These are phyloP conservation scores for Melastoma candidum DNA, from an alignment of 441 rosid species.

Conservation along the genomic window DNA sequence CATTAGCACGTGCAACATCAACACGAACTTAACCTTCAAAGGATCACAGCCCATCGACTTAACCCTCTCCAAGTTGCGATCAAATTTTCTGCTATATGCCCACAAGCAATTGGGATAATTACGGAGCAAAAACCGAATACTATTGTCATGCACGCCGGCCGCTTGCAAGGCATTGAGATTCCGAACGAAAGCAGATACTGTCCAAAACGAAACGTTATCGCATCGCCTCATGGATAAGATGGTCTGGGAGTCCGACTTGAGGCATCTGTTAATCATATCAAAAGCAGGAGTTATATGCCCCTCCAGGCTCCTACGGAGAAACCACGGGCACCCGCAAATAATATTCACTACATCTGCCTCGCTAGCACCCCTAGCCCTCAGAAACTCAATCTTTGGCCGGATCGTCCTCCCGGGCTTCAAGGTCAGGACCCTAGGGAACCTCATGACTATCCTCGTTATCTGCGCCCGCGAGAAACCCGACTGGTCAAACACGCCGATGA, in stretches of 20 bases:
- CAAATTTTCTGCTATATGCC: no score
- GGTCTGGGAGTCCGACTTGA: background rate
- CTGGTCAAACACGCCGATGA: background rate
- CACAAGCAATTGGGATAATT: no score
- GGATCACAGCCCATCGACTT: conserved; percentile 21
- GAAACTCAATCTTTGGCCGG: conserved; percentile 9
- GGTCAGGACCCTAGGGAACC: background rate
- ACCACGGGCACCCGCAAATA: background rate
- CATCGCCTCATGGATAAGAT: background rate
- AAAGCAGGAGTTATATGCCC: conserved; percentile 7
- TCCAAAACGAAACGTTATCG: background rate
- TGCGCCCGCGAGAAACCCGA: conserved; percentile 10
- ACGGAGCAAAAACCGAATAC: no score
- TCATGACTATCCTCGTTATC: conserved; percentile 6
- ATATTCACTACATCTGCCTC: background rate
- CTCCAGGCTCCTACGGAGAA: conserved; percentile 13
- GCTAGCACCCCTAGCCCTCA: conserved; percentile 2
- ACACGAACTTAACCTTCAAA: conserved; percentile 5
- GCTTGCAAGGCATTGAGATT: no score
- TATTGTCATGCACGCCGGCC: no score
- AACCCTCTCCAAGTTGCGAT: conserved; percentile 4
- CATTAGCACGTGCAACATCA: background rate
- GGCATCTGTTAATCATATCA: conserved; percentile 1
- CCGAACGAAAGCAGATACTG: no score
- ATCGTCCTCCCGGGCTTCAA: conserved; percentile 4